These are phyloP conservation scores for Lasiosphaeria hispida DNA, from an alignment of 495 filamentous ascomycete species.

Conservation along the genomic window DNA sequence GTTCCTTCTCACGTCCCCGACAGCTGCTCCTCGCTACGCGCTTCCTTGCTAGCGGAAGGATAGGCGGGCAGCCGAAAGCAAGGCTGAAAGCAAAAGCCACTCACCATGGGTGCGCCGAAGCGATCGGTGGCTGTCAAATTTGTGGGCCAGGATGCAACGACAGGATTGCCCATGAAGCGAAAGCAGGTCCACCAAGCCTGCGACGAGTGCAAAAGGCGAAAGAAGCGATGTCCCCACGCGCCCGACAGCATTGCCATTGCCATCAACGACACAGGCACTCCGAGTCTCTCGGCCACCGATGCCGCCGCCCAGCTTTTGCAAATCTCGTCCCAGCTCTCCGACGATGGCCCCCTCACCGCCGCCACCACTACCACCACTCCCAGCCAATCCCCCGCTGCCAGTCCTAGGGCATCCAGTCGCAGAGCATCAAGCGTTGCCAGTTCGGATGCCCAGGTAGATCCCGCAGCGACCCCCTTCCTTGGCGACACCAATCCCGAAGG, in stretches of 20 bases:
- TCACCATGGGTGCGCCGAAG: background rate
- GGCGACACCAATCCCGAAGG: slow-evolving; percentile 55
- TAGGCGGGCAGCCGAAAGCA: background rate
- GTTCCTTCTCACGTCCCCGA: too few relatives aligned
- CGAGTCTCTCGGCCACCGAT: slow-evolving; percentile 14
- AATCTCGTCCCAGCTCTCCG: slow-evolving; percentile 23
- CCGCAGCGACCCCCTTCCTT: slow-evolving; percentile 40
- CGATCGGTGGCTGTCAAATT: slow-evolving; percentile 35
- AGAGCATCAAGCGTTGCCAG: too few relatives aligned
- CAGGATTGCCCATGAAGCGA: slow-evolving; percentile 45
- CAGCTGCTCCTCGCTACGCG: too few relatives aligned
- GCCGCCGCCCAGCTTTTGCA: slow-evolving; percentile 26
- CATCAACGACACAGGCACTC: slow-evolving; percentile 19
- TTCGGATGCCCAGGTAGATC: slow-evolving; percentile 4
- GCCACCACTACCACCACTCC: background rate
- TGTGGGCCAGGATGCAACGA: slow-evolving; percentile 41
- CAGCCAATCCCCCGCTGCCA: background rate
- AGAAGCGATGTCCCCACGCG: slow-evolving; percentile 20
- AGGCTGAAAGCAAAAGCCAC: too few relatives aligned
- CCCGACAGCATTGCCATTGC: background rate
- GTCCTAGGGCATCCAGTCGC: too few relatives aligned
- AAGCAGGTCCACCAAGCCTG: slow-evolving; percentile 50
- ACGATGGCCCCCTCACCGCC: background rate
- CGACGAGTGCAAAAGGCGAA: slow-evolving; percentile 43
- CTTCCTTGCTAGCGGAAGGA: background rate